Base-by-base conservation (phyloP, 805 yeast species). In the Candida palmyrensis region DNA sequence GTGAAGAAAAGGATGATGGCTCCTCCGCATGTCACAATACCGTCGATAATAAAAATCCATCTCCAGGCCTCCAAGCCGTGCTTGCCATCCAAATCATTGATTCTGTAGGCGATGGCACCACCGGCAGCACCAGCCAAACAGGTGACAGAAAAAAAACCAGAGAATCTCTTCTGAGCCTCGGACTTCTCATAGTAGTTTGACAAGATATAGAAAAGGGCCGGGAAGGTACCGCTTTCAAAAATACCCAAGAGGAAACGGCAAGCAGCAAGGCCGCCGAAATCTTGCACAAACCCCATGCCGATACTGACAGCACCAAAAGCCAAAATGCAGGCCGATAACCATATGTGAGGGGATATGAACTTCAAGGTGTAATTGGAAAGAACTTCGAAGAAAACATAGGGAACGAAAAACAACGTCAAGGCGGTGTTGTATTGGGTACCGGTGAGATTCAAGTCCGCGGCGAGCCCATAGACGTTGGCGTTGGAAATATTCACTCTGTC, bases 401-500 rank as follows among this genome's bases (percentile, higher is more conserved):
- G 87, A 10, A 80, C 79, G 44, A 81, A 82, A 54, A 82, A 82
- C 7, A 82, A 71, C 5, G 85, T 77, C 42, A 82, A 66, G 3
- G 82, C 80, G 21, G 66, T 68, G 49, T 79, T 77, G 61, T 68
- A 82, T 47, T 82, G 79, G 43, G 68, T 66, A 6, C 81, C 81
- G 2, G 55, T 53, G 26, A 85, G 61, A 13, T 66, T 47, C 22
- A 85, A 55, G 37, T 77, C 82, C 1, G 47, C 55, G 14, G 67
- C 66, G 64, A 85, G 63, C 9, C 87, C 87, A 49, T 82, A 83
- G 35, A 80, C 72, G 39, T 77, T 77, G 6, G 95, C 94, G 55
- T 85, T 84, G 19, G 89, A 77, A 40, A 85, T 82, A 53, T 85
- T 85, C 38, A 84, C 89, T 54, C 94, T 68, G 53, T 85, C 94